Conservation (phyloP, 768 basidiomycete genomes). For the Agaricus subrufescens region DNA sequence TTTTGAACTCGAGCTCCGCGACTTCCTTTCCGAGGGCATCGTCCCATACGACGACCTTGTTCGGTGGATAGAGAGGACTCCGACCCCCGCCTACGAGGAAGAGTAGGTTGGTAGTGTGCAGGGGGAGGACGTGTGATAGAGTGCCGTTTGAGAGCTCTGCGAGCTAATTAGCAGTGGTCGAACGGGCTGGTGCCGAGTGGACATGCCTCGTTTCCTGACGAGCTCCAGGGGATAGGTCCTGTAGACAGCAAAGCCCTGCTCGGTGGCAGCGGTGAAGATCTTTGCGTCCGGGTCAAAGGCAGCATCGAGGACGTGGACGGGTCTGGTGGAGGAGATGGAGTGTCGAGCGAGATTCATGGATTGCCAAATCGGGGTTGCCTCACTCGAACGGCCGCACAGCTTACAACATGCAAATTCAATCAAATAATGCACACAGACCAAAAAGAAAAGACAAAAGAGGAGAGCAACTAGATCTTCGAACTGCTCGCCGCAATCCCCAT, state of each 20-base stretch:
- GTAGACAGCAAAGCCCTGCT: slow-evolving; percentile 82
- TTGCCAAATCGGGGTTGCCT: slow-evolving; percentile 2
- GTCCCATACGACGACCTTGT: slow-evolving; percentile 91
- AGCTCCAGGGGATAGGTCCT: slow-evolving; percentile 70
- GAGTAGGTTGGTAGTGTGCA: slow-evolving; percentile 77
- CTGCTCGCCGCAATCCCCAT: slow-evolving; percentile 4
- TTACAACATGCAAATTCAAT: slow-evolving; percentile 9
- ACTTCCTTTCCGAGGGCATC: slow-evolving; percentile 72
- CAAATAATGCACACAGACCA: slow-evolving; percentile 11
- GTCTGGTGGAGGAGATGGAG: slow-evolving; percentile 72
- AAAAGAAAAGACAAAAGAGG: background rate
- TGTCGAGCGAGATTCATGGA: slow-evolving; percentile 84
- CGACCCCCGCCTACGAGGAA: slow-evolving; percentile 86
- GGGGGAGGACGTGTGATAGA: slow-evolving; percentile 67
- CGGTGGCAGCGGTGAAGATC: slow-evolving; percentile 78
- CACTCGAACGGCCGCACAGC: slow-evolving; percentile 6
- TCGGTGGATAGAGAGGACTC: slow-evolving; percentile 85
- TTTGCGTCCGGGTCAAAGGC: slow-evolving; percentile 76
- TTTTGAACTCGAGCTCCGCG: slow-evolving; percentile 86
- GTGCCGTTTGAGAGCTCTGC: slow-evolving; percentile 78
- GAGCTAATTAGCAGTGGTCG: too few relatives aligned
- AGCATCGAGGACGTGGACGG: slow-evolving; percentile 71
- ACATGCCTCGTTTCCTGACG: slow-evolving; percentile 74
- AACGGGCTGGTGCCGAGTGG: background rate
- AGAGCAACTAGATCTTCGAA: slow-evolving; percentile 6